Base-by-base conservation (phyloP, 2,329 filamentous ascomycete genomes). In the Aspergillus sp. region DNA sequence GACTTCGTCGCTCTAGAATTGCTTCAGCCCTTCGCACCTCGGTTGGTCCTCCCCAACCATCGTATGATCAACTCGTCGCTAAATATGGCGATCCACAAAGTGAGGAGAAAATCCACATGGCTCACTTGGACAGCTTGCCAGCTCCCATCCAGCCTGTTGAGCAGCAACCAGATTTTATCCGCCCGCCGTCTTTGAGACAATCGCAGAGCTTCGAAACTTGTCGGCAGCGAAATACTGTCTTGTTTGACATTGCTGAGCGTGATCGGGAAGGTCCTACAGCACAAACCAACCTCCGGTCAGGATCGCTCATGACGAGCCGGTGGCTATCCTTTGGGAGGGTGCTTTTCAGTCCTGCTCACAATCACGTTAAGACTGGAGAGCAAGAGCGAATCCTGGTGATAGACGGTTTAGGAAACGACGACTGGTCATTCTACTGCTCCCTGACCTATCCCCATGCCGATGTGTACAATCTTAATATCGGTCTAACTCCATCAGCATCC, bases 381-480 rank as follows among this genome's bases (percentile, higher is more conserved):
- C 65, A 70, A 40, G 65, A 68, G 19, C 64, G 69, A 35, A 70
- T 75, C 13, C 62, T 75, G 30, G 69, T 75, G 26, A 67, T 75
- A 37, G 72, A 75, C 48, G 72, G 72, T 9, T 58, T 75, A 12
- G 72, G 71, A n/a, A 74, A 74, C 42, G 71, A 74, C 42, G 72
- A 75, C 45, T 75, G 72, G 72, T 75, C 72, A 7, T 74, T 73
- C 50, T 75, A 75, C 50, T 75, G 72, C 52, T 69, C 72, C 10
- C 57, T 75, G 39, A 73, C 71, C 2, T 75, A 75, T 42, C 68
- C 70, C 5, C 62, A 65, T 44, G 69, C 70, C 0, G 65, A 65
- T 19, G 63, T 75, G 4, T 73, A 74, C 52, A 71, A 65, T 41
- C 55, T 75, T 29, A 66, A 58, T 27, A 57, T 64, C 28, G 63